These are phyloP conservation scores for Tinospora cordifolia DNA, from an alignment of 164 flowering plant species.

Conservation along the genomic window DNA sequence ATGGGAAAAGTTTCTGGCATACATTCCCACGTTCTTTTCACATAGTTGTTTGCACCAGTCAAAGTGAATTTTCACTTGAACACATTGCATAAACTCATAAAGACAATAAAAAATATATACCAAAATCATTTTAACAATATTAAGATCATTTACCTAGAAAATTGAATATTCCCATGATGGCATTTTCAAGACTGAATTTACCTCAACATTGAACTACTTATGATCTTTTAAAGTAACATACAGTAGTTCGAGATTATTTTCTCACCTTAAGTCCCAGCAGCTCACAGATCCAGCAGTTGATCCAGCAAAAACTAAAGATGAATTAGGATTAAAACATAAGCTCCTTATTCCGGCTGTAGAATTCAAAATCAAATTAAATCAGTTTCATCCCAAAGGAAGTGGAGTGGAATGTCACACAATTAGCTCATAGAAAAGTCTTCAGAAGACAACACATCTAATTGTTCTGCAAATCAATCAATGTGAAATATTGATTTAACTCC, in stretches of 20 bases:
- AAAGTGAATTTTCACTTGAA: neutral
- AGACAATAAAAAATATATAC: neutral
- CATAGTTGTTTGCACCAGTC: neutral
- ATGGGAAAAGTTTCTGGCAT: no score
- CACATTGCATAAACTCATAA: neutral
- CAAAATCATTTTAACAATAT: neutral
- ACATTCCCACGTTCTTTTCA: neutral
- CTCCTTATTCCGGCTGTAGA: constrained; percentile 47
- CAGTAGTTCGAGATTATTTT: neutral
- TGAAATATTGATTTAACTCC: neutral
- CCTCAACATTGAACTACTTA: neutral
- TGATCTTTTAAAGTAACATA: neutral
- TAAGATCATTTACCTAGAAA: neutral
- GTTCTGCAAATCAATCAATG: neutral
- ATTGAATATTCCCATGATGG: neutral
- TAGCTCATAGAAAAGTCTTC: neutral
- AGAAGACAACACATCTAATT: no score
- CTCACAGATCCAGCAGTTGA: constrained; percentile 55
- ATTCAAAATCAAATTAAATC: constrained; percentile 3
- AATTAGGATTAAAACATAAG: constrained; percentile 54
- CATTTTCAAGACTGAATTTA: neutral
- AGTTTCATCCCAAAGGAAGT: neutral
- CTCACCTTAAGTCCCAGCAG: constrained; percentile 90
- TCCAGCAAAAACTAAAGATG: constrained; percentile 69
- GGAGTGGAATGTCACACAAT: neutral